phyloP scores from a whole-genome alignment of 140 eudicot genomes.

The Cichorium intybus region DNA sequence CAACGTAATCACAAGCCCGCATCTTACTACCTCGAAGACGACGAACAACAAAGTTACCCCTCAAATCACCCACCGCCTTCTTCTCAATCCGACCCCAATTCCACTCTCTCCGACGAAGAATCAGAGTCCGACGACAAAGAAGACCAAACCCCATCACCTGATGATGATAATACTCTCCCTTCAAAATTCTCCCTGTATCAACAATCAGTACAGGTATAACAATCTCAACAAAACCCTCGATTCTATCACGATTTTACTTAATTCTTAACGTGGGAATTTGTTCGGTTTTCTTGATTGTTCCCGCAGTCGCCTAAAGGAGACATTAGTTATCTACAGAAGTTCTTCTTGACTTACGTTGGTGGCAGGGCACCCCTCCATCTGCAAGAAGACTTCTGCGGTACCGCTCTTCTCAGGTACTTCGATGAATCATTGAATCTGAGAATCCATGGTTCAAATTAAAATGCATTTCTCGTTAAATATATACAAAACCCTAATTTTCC shows the following conservation, averaged over 20 bases:
- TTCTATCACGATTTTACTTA: background rate
- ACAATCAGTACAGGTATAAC: slow-evolving; percentile 88
- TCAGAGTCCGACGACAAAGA: slow-evolving; percentile 41
- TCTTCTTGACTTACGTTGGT: slow-evolving; percentile 94
- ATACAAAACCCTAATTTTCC: background rate
- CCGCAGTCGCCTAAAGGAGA: slow-evolving; percentile 99
- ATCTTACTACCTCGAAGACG: slow-evolving; percentile 43
- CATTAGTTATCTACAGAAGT: slow-evolving; percentile 85
- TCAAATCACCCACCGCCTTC: slow-evolving; percentile 11
- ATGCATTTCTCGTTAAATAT: background rate
- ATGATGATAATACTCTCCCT: slow-evolving; percentile 35
- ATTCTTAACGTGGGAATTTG: background rate
- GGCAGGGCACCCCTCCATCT: slow-evolving; percentile 92
- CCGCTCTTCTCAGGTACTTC: slow-evolving; percentile 84
- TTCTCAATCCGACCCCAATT: slow-evolving; percentile 19
- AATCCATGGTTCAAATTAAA: background rate
- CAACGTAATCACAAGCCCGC: slow-evolving; percentile 51
- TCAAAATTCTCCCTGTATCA: slow-evolving; percentile 89
- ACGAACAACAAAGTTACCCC: slow-evolving; percentile 25
- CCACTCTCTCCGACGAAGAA: slow-evolving; percentile 16
- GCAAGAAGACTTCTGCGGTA: slow-evolving; percentile 98
- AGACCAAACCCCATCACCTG: slow-evolving; percentile 26
- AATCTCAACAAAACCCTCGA: background rate
- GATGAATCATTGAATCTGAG: background rate
- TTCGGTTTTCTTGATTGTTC: background rate